Evolutionary conservation across 805 yeast species (phyloP).

Genomic region (Metschnikowia santaceciliae): DNA sequence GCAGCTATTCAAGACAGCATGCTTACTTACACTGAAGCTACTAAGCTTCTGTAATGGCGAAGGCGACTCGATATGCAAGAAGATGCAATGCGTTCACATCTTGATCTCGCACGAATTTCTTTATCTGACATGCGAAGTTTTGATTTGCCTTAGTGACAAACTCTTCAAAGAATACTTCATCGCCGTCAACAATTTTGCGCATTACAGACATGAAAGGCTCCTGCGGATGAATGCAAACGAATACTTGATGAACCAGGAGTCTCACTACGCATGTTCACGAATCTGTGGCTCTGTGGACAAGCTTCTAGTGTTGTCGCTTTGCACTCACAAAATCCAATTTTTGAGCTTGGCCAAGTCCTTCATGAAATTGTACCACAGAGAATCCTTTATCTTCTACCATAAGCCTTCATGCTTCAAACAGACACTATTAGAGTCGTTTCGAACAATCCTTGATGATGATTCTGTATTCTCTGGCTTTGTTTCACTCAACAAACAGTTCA

Average conservation of each 20-base stretch:
- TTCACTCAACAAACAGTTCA: slow-evolving; percentile 66
- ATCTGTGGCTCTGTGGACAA: slow-evolving; percentile 45
- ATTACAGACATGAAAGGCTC: slow-evolving; percentile 21
- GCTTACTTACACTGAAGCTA: slow-evolving; percentile 29
- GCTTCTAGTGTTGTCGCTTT: slow-evolving; percentile 47
- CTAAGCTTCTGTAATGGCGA: slow-evolving; percentile 16
- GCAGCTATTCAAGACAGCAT: slow-evolving; percentile 31
- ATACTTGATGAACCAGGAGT: slow-evolving; percentile 7
- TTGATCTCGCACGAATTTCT: slow-evolving; percentile 29
- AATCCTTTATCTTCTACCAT: slow-evolving; percentile 9
- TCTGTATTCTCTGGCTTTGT: slow-evolving; percentile 63
- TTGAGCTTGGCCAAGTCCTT: slow-evolving; percentile 44
- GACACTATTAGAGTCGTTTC: slow-evolving; percentile 27
- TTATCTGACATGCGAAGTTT: slow-evolving; percentile 32
- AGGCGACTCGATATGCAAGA: slow-evolving; percentile 8
- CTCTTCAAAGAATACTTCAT: slow-evolving; percentile 35
- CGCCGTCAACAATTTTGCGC: slow-evolving; percentile 32
- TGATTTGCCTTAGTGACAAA: slow-evolving; percentile 30
- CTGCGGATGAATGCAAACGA: slow-evolving; percentile 13
- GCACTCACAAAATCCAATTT: slow-evolving; percentile 48
- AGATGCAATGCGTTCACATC: slow-evolving; percentile 13
- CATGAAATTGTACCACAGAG: slow-evolving; percentile 30
- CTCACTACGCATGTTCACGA: slow-evolving; percentile 17
- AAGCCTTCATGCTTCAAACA: slow-evolving; percentile 13
- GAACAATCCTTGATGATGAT: slow-evolving; percentile 39